Evolutionary conservation across 495 filamentous ascomycete genomes (phyloP).

Genomic region (Astrothelium macrocarpum): DNA sequence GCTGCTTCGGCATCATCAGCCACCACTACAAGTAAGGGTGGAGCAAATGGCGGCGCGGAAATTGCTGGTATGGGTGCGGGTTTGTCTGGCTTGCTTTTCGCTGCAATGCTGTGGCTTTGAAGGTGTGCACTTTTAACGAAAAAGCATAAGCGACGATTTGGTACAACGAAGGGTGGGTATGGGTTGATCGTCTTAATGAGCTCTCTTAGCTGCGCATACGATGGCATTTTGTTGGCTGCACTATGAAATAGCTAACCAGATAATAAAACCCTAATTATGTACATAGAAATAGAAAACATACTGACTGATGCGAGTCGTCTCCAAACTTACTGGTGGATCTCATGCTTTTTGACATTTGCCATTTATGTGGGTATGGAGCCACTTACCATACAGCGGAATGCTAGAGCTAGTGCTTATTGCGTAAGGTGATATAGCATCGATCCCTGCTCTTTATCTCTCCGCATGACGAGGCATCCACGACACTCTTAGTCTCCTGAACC

Average conservation of each 20-base stretch:
- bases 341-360: not conserved
- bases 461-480: not conserved
- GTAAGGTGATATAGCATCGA: not conserved
- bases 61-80: not conserved
- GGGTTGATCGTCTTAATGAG: not conserved
- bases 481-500: no score
- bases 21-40: not conserved
- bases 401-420: not conserved
- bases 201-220: not conserved
- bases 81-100: constrained; percentile 1
- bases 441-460: not conserved
- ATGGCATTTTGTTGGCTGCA: not conserved
- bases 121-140: not conserved
- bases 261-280: not conserved
- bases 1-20: not conserved
- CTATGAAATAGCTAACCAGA: not conserved
- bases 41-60: not conserved
- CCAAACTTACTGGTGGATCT: not conserved
- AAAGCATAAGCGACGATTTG: not conserved
- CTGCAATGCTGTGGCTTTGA: not conserved
- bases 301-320: not conserved
- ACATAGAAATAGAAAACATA: constrained; percentile 5
- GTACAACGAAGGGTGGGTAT: not conserved
- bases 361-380: no score
- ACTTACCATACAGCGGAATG: no score